Percentiles rank a stretch among this genome's conserved stretches.
Evolutionary conservation across 2,329 filamentous ascomycete genomes (phyloP).

Genomic region (Fusarium metavorans): DNA sequence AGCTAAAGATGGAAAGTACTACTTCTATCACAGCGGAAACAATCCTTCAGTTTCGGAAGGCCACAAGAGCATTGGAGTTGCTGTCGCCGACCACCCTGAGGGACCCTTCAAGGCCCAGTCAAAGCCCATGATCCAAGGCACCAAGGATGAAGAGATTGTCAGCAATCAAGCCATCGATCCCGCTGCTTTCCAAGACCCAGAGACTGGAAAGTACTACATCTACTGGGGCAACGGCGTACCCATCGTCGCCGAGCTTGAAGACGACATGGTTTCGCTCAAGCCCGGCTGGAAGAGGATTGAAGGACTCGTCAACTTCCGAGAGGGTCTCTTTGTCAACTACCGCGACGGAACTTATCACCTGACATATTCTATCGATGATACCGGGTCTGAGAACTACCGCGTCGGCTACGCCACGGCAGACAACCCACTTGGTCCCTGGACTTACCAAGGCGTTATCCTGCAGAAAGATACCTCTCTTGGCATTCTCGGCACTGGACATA

Average conservation of each 20-base stretch:
- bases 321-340: conserved; percentile 56
- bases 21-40: conserved; percentile 70
- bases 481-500: conserved; percentile 60
- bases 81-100: conserved; percentile 65
- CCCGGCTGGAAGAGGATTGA: conserved; percentile 45
- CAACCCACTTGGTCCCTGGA: conserved; percentile 56
- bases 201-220: conserved; percentile 67
- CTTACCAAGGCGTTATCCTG: conserved; percentile 58
- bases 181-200: conserved; percentile 70
- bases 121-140: conserved; percentile 60
- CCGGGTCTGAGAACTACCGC: conserved; percentile 58
- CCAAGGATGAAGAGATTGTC: conserved; percentile 57
- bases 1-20: conserved; percentile 70
- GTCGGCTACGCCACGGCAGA: conserved; percentile 59
- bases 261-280: conserved; percentile 61
- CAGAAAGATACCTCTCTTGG: conserved; percentile 55
- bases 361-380: conserved; percentile 63
- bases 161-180: conserved; percentile 68
- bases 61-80: conserved; percentile 72
- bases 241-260: conserved; percentile 55
- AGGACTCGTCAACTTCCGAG: conserved; percentile 58
- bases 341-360: conserved; percentile 59
- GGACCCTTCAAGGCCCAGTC: conserved; percentile 70
- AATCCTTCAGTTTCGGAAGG: conserved; percentile 62
- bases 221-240: conserved; percentile 69